Evolutionary conservation across 2,329 filamentous ascomycete species (phyloP), one percentile per base, ranked within the genome.

Genomic region (Macrophomina pseudophaseolina): DNA sequence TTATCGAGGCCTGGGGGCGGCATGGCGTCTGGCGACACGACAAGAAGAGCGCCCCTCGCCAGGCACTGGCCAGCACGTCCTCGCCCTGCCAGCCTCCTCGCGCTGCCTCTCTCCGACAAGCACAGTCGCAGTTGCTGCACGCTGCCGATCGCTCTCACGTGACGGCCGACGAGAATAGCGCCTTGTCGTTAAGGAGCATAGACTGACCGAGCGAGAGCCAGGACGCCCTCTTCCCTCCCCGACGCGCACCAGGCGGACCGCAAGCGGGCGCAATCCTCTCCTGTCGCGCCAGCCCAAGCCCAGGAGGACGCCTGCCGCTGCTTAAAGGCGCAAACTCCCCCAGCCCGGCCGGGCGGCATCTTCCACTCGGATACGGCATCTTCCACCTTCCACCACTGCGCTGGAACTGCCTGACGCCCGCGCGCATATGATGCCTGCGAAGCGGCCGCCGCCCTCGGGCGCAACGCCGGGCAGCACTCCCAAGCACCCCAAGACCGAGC

Each of bases 401-500:
- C 51, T 65, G 63, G 52, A 54, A 65, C 53, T 56, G 63, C 52
- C 65, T 60, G 56, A 67, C 65, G 56, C 59, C 40, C 52, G 58
- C 65, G 65, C 65, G 58, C 65, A 53, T 56, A 67, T 64, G 60
- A 65, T 64, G 66, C 60, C 51, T 65, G 58, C 66, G 52, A 65
- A 68, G 63, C 66, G 66, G 18, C 62, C 66, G 56, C 51, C 66
- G 35, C 54, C 63, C 49, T 46, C 59, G 48, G 66, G 59, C 35
- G 52, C 44, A 35, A 51, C 62, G 38, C 53, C 53, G 18, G 32
- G n/a, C 42, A 30, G 33, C 46, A 46, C 42, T 12, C 18, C 59
- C 12, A 79, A 79, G 71, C 71, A 76, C 53, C 75, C 75, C 70
- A 77, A 77, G 65, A 69, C 75, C 68, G 76, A 79, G 68, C 72